Base-by-base conservation (phyloP, 441 rosid genomes). In the Francoa sonchifolia region DNA sequence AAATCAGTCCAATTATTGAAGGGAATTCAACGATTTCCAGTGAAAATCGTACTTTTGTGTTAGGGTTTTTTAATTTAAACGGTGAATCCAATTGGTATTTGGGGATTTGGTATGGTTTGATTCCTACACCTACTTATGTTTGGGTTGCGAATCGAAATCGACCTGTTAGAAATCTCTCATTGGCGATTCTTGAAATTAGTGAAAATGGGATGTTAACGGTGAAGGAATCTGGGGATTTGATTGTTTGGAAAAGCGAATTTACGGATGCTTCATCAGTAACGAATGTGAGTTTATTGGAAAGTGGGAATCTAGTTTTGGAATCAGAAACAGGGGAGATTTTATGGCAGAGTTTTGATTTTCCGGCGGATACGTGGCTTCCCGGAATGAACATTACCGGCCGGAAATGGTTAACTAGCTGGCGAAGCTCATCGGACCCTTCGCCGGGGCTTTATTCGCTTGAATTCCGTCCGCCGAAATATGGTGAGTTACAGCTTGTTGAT, bases 291-390 rank as follows among this genome's bases (percentile, higher is more conserved):
- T 66, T 82, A 12, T 62, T 42, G 1, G 85, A 79, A 11, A 30
- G 48, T 44, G 90, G 93, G 7, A 76, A 81, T 61, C 60, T 82
- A 9, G 68, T 85, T 45, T 35, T 85, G 19, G 18, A 39, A 35
- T 69, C 76, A 0, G 19, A 48, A 0, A 10, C 37, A 6, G 72
- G 43, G 19, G 50, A 56, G n/a, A 42, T 69, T n/a, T 34, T 77
- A 15, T 86, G 96, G 96, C 88, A 79, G 46, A 86, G 96, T 69
- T 81, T 85, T 19, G 77, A 85, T 11, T 22, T 47, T 38, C 93
- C 93, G 19, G 63, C 90, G 4, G 94, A 86, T 52, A 86, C 94
- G 44, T 86, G 89, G 82, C 73, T 86, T 3, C 94, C 94, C 3
- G 94, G 70, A 0, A 82, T 78, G 93, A 76, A 74, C 34, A 49